Base-by-base conservation (phyloP, 257 asterid species). In the Voacanga thouarsii region DNA sequence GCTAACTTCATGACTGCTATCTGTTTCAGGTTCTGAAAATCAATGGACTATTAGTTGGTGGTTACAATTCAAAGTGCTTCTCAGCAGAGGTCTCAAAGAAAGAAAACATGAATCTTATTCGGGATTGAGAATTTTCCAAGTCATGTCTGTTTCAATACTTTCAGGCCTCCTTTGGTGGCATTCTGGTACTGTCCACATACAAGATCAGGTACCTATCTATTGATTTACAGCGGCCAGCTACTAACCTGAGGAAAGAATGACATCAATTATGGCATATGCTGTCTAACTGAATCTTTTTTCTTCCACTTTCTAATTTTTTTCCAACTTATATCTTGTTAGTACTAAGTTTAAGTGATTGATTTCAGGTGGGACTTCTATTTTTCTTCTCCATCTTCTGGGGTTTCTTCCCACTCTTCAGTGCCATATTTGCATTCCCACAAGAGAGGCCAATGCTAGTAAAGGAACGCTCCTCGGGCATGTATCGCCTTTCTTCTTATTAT, bases 121-220 rank as follows among this genome's bases (percentile, higher is more conserved):
- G 9, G 86, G 88, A 74, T 74, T 94, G 51, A 81, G 87, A 72
- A 83, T 91, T 75, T 92, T 92, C 71, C 97, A 94, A 79, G 98
- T 94, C 61, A 85, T 90, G 88, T 88, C 97, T 30, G 97, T 94
- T 74, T 83, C 98, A 16, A 60, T 94, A 66, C 80, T 90, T 47
- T 88, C 97, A 1, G 97, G 98, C 15, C 93, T 94, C 63, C 77
- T 94, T 5, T 94, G 98, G 98, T 94, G 98, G 97, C 98, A 94
- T 69, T 92, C 94, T 55, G 91, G 92, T 59, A 73, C 87, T 55
- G 87, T 73, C 77, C 96, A 94, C 84, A 88, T 94, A 50, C 97
- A 92, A 87, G 97, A 94, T 83, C 98, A 92, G 96, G 98, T 93
- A 81, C 33, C 43, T 10, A 28, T n/a, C 23, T 65, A 5, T 39